A percentile compares a stretch with the other conserved stretches of the same genome.
phyloP scores from a whole-genome alignment of 2,329 filamentous ascomycete species.

The Cladobotryum mycophilum region DNA sequence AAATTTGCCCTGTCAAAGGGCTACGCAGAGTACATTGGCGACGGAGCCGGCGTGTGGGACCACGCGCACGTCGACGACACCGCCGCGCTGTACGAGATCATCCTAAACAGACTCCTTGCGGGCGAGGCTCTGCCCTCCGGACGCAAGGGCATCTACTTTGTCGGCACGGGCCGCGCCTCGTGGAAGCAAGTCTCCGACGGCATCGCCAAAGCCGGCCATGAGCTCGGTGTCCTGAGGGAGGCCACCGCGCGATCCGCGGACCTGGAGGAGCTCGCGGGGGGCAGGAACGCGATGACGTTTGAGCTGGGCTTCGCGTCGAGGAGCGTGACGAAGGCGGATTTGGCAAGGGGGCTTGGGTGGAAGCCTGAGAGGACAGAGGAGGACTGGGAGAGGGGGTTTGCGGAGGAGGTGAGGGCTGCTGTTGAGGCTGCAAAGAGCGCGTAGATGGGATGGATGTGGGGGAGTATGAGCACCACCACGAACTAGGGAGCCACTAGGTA shows the following conservation, averaged over 20 bases:
- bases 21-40: constrained; percentile 23
- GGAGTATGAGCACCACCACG: too few species aligned
- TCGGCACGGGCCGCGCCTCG: constrained; percentile 30
- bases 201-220: constrained; percentile 27
- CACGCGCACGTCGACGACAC: constrained; percentile 41
- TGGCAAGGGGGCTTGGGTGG: constrained; percentile 25
- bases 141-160: constrained; percentile 37
- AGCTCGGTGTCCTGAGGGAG: constrained; percentile 25
- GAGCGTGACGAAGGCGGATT: constrained; percentile 18
- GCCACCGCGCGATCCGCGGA: constrained; percentile 20
- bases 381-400: constrained; percentile 20
- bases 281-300: constrained; percentile 14
- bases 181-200: constrained; percentile 33
- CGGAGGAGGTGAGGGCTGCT: constrained; percentile 13
- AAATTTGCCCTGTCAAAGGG: constrained; percentile 22
- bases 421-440: background rate
- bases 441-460: too few species aligned
- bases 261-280: constrained; percentile 23
- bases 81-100: constrained; percentile 32
- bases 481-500: too few species aligned
- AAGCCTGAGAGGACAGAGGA: constrained; percentile 24
- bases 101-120: constrained; percentile 28
- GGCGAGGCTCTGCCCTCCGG: constrained; percentile 27
- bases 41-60: constrained; percentile 33
- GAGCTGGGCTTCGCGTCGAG: constrained; percentile 29